Percentiles rank a stretch among this genome's conserved stretches.
These are phyloP conservation scores for Alternaria brassicicola DNA, from an alignment of 2,329 filamentous ascomycete genomes.

Conservation along the genomic window DNA sequence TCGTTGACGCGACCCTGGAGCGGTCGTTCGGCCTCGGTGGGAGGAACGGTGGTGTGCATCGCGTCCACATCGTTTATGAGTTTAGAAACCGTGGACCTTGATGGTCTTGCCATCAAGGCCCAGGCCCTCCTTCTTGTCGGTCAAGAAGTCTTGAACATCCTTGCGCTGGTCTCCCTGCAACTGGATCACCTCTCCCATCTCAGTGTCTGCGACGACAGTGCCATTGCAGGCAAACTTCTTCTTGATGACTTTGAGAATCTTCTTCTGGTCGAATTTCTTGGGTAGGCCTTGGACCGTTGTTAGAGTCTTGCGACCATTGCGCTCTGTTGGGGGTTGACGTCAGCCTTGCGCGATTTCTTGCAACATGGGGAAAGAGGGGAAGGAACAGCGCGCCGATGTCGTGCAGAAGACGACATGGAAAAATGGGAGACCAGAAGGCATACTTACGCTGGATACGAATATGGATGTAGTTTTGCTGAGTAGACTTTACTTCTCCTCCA, in stretches of 20 bases:
- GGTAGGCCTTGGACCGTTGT: constrained; percentile 98
- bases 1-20: constrained; percentile 13
- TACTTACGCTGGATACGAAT: constrained; percentile 95
- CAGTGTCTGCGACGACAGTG: constrained; percentile 93
- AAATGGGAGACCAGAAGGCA: constrained; percentile 49
- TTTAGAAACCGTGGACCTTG: constrained; percentile 67
- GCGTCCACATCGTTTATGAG: constrained; percentile 8
- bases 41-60: constrained; percentile 16
- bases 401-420: not conserved
- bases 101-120: constrained; percentile 95
- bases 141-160: constrained; percentile 96
- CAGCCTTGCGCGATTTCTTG: constrained; percentile 44
- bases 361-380: not conserved
- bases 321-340: constrained; percentile 68
- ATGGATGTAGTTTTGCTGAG: constrained; percentile 96
- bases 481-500: constrained; percentile 87
- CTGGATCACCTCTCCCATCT: constrained; percentile 99
- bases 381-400: not conserved
- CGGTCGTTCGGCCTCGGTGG: constrained; percentile 8
- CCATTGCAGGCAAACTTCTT: constrained; percentile 99
- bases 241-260: constrained; percentile 99
- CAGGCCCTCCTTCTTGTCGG: constrained; percentile 91
- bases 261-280: constrained; percentile 99
- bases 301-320: constrained; percentile 99
- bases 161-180: constrained; percentile 99